Conservation (phyloP, 2,329 filamentous ascomycete species). For the Sphaerulina vaccinii region DNA sequence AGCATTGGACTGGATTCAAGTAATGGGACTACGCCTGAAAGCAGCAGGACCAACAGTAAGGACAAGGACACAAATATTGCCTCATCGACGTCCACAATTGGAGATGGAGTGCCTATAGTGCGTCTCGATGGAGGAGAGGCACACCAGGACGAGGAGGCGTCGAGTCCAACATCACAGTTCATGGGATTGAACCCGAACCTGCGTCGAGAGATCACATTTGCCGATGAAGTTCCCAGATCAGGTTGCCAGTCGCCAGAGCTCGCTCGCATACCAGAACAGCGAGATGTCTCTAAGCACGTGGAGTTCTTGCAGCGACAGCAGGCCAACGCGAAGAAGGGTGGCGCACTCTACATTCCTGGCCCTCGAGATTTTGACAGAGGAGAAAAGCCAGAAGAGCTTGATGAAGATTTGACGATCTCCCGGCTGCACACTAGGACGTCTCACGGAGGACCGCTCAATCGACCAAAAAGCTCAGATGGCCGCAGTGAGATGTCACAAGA, state of each 20-base stretch:
- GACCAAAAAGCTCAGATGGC: constrained; percentile 26
- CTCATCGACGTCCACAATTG: constrained; percentile 23
- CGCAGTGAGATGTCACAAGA: constrained; percentile 18
- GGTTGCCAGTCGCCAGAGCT: constrained; percentile 41
- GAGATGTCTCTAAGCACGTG: constrained; percentile 65
- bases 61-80: constrained; percentile 14
- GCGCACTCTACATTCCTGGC: constrained; percentile 82
- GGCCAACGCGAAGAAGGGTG: constrained; percentile 59
- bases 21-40: constrained; percentile 2
- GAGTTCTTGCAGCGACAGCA: constrained; percentile 84
- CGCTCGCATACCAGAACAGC: constrained; percentile 54
- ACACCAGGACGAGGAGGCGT: constrained; percentile 6
- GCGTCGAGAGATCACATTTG: constrained; percentile 63
- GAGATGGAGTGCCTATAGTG: not conserved
- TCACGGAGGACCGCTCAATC: constrained; percentile 12
- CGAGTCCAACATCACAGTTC: constrained; percentile 17
- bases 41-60: constrained; percentile 10
- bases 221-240: constrained; percentile 56
- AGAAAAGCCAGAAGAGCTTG: constrained; percentile 63
- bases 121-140: not conserved
- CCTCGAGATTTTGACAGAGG: constrained; percentile 87
- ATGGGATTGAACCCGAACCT: constrained; percentile 32
- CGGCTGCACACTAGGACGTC: constrained; percentile 32
- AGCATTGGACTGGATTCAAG: constrained; percentile 19
- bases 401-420: constrained; percentile 44